phyloP scores from a whole-genome alignment of 2,329 filamentous ascomycete genomes.

The Rutstroemia sp. region DNA sequence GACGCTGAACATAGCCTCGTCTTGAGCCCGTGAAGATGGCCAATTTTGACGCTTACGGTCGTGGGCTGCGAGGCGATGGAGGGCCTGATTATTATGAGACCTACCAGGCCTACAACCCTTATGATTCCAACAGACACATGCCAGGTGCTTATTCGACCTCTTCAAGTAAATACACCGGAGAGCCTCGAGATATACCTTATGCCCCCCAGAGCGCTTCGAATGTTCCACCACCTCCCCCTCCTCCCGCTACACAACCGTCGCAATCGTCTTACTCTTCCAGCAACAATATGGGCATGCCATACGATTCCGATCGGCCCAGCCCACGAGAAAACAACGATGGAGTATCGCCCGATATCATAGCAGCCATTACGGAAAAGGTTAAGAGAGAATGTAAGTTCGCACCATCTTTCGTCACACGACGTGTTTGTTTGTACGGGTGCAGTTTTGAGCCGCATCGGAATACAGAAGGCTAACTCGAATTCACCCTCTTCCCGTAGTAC shows the following conservation, averaged over 20 bases:
- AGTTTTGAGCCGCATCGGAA: conserved; percentile 12
- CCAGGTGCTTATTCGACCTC: conserved; percentile 14
- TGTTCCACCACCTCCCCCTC: conserved; percentile 18
- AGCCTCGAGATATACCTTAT: conserved; percentile 21
- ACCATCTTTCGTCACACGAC: conserved; percentile 24
- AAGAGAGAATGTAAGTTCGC: conserved; percentile 44
- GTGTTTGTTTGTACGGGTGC: conserved; percentile 9
- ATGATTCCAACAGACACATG: conserved; percentile 11
- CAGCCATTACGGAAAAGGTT: conserved; percentile 51
- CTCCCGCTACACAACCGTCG: conserved; percentile 17
- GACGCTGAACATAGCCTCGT: conserved; percentile 17
- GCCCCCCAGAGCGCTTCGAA: conserved; percentile 13
- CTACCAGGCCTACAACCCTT: conserved; percentile 12
- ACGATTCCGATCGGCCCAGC: conserved; percentile 14
- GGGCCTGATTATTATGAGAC: conserved; percentile 5
- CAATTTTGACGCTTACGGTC: conserved; percentile 23
- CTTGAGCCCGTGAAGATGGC: conserved; percentile 12
- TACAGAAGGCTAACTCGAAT: conserved; percentile 10
- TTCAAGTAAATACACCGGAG: conserved; percentile 15
- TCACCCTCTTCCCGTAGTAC: conserved; percentile 16
- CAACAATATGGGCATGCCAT: conserved; percentile 20
- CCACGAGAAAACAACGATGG: conserved; percentile 28
- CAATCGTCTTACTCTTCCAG: conserved; percentile 4
- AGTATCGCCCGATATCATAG: conserved; percentile 52
- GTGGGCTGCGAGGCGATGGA: conserved; percentile 15